Evolutionary conservation across 495 filamentous ascomycete genomes (phyloP).

Genomic region (Opeltia flavorubescens): DNA sequence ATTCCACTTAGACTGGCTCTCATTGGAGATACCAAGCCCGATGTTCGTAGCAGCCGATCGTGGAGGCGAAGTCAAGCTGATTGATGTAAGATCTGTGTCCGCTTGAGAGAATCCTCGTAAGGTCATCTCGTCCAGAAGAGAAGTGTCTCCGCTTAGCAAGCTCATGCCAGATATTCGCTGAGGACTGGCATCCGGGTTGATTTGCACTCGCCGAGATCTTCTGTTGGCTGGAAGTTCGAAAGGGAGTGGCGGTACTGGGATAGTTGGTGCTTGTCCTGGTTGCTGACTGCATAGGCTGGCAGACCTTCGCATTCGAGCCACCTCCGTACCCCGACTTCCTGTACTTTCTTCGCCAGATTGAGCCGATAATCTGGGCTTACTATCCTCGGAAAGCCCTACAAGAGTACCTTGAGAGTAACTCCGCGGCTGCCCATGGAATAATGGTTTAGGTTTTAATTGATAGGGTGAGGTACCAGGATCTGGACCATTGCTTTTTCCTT

Average conservation of each 20-base stretch:
- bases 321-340: neutral
- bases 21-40: neutral
- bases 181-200: conserved; percentile 26
- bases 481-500: conserved; percentile 1
- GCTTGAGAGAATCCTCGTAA: conserved; percentile 6
- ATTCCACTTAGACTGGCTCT: neutral
- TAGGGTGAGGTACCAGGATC: neutral
- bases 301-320: conserved; percentile 5
- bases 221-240: conserved; percentile 20
- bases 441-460: conserved; percentile 12
- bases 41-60: neutral
- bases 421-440: conserved; percentile 13
- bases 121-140: conserved; percentile 29
- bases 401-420: conserved; percentile 9
- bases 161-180: conserved; percentile 31
- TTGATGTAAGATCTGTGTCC: conserved; percentile 9
- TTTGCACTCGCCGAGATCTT: conserved; percentile 23
- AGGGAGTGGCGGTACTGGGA: conserved; percentile 34
- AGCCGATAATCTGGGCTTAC: neutral
- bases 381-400: neutral
- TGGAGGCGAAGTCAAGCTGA: neutral
- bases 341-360: neutral
- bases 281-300: conserved; percentile 21
- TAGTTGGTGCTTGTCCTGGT: conserved; percentile 26
- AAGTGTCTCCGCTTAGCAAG: conserved; percentile 34